phyloP scores from a whole-genome alignment of 441 rosid genomes.

The Pelargonium australe region DNA sequence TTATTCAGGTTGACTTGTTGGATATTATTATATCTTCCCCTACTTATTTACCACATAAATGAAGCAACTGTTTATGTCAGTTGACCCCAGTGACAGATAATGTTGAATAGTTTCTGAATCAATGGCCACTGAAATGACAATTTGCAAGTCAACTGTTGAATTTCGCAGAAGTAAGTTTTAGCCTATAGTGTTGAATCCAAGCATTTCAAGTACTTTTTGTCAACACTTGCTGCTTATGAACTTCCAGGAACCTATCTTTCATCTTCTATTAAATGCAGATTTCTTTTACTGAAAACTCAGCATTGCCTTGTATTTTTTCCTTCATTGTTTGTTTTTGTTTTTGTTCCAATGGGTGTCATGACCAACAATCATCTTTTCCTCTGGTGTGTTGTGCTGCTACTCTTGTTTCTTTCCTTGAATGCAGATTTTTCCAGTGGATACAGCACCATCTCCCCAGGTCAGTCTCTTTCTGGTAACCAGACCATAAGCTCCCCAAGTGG shows the following conservation, averaged over 20 bases:
- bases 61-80: too few species aligned
- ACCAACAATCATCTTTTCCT: not conserved
- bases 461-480: conserved; percentile 23
- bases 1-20: too few species aligned
- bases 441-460: conserved; percentile 15
- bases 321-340: too few species aligned
- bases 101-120: not conserved
- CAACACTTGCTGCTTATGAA: not conserved
- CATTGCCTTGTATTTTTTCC: not conserved
- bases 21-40: too few species aligned
- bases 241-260: not conserved
- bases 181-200: not conserved
- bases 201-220: not conserved
- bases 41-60: too few species aligned
- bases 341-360: not conserved
- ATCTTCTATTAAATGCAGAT: not conserved
- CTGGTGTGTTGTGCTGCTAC: not conserved
- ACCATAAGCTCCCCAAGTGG: conserved; percentile 17
- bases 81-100: too few species aligned
- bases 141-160: not conserved
- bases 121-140: not conserved
- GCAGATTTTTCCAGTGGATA: not conserved
- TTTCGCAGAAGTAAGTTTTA: not conserved
- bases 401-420: not conserved
- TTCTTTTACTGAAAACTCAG: not conserved